A percentile compares a stretch with the other conserved stretches of the same genome.
Conservation (phyloP, 257 asterid genomes). For the Forsythia viridissima region DNA sequence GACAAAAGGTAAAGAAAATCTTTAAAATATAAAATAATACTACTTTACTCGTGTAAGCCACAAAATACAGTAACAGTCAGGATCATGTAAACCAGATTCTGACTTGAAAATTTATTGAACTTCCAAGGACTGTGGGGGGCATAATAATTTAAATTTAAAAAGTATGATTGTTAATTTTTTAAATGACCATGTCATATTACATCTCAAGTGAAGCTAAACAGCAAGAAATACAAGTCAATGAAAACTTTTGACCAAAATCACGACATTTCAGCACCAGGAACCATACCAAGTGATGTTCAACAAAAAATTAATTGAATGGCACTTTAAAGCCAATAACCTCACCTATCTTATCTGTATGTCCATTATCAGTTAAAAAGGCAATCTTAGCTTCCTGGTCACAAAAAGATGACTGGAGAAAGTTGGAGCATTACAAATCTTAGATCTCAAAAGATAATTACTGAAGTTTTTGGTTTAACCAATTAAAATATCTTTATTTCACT, state of each 20-base stretch:
- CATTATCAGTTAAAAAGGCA: background rate
- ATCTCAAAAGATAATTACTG: slow-evolving; percentile 1
- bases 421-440: slow-evolving; percentile 1
- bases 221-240: background rate
- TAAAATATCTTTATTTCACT: background rate
- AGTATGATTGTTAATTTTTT: background rate
- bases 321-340: background rate
- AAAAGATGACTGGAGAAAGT: background rate
- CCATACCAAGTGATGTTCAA: background rate
- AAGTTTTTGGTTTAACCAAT: too few species aligned
- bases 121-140: background rate
- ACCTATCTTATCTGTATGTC: background rate
- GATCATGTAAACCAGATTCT: slow-evolving; percentile 10
- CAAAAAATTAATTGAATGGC: background rate
- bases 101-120: background rate
- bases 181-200: background rate
- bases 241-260: background rate
- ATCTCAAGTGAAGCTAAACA: background rate
- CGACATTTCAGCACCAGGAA: background rate
- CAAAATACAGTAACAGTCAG: background rate
- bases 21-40: background rate
- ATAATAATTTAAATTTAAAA: background rate
- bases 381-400: background rate
- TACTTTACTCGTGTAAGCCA: background rate
- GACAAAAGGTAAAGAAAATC: background rate